These are phyloP conservation scores for Ceratobasidium sp. DNA, from an alignment of 1,284 basidiomycete species.

Conservation along the genomic window DNA sequence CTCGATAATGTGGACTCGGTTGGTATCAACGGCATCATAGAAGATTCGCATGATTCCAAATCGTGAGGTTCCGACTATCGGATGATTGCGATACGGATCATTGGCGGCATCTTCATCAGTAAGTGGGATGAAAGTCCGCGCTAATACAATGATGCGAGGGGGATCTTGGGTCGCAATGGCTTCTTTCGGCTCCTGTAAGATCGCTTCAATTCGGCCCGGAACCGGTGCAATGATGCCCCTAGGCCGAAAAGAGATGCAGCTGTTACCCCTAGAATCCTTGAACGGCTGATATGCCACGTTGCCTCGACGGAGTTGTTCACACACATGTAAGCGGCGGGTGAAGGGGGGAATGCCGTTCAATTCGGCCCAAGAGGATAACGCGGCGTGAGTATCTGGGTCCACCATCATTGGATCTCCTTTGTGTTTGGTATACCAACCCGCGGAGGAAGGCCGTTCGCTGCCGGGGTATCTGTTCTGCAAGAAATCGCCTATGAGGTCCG, in stretches of 20 bases:
- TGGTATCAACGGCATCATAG: background rate
- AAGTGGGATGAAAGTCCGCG: background rate
- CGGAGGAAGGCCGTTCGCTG: background rate
- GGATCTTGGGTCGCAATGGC: background rate
- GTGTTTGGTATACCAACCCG: background rate
- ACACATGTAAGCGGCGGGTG: background rate
- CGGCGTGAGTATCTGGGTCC: background rate
- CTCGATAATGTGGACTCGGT: background rate
- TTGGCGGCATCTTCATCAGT: background rate
- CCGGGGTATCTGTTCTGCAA: background rate
- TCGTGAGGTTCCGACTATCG: background rate
- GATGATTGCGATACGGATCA: background rate
- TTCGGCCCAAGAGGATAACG: background rate
- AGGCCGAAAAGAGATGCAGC: background rate
- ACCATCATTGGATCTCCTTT: background rate
- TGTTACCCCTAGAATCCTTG: background rate
- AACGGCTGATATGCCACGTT: background rate
- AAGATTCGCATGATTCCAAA: background rate
- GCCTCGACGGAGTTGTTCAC: background rate
- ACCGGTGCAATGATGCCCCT: background rate
- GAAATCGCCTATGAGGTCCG: background rate
- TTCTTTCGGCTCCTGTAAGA: constrained; percentile 2
- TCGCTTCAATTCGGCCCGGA: background rate
- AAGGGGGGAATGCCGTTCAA: background rate
- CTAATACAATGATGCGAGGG: background rate